Conservation (phyloP, 2,329 filamentous ascomycete genomes). For the Leptosphaerulina australis region DNA sequence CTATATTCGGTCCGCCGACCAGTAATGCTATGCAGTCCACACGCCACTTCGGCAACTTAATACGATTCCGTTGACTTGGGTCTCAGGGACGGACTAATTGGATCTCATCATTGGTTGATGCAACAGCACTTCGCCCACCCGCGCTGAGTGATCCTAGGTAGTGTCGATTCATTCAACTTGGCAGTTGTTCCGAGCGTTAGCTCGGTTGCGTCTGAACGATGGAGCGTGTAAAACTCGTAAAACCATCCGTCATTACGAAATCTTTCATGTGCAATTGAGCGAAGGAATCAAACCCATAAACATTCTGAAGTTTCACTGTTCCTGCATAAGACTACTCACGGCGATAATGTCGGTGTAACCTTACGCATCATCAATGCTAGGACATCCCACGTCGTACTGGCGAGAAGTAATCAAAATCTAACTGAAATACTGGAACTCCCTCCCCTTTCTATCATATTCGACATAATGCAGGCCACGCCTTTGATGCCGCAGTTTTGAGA, state of each 20-base stretch:
- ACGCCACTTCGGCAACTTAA: conserved; percentile 17
- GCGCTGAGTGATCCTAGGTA: background rate
- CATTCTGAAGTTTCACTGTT: background rate
- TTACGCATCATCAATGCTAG: background rate
- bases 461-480: background rate
- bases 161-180: background rate
- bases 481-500: conserved; percentile 2
- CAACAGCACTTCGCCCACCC: background rate
- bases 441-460: background rate
- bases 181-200: background rate
- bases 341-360: conserved; percentile 2
- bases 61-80: background rate
- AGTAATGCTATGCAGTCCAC: conserved; percentile 4
- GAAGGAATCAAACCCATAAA: background rate
- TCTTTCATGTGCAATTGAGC: background rate
- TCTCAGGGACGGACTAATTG: background rate
- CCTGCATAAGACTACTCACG: background rate
- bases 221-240: background rate
- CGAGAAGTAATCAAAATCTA: background rate
- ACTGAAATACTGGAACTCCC: background rate
- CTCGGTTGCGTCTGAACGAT: background rate
- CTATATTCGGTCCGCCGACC: conserved; percentile 9
- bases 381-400: background rate
- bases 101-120: background rate
- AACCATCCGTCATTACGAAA: background rate